phyloP scores from a whole-genome alignment of 2,329 filamentous ascomycete genomes.

The Penicillium sp. region DNA sequence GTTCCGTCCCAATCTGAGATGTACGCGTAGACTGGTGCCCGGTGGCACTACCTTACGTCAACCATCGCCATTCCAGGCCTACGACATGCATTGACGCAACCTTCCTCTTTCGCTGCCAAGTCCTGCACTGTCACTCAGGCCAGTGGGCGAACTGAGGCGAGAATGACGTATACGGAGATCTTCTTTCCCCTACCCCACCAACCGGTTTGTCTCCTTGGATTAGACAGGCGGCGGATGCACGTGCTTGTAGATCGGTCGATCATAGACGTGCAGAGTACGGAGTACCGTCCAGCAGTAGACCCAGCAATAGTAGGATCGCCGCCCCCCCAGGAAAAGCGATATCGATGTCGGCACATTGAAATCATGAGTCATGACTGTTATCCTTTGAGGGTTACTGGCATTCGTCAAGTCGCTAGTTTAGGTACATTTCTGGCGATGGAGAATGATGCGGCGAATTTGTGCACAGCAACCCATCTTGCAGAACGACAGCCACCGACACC shows the following conservation, averaged over 20 bases:
- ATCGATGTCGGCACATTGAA: neutral
- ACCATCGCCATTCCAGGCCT: neutral
- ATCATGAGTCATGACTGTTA: neutral
- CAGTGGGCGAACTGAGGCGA: neutral
- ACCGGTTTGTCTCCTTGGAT: neutral
- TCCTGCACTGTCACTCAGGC: too few species aligned
- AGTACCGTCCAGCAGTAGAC: neutral
- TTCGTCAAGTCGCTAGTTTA: neutral
- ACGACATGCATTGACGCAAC: neutral
- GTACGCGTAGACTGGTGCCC: too few species aligned
- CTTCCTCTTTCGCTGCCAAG: neutral
- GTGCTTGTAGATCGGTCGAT: neutral
- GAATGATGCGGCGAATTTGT: neutral
- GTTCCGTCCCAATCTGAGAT: too few species aligned
- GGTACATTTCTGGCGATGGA: neutral
- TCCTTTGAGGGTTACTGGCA: neutral
- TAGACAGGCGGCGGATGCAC: neutral
- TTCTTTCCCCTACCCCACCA: neutral
- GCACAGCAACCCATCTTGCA: neutral
- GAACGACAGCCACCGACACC: constrained; percentile 1
- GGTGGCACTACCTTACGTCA: neutral
- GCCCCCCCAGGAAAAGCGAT: neutral
- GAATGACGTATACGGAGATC: neutral
- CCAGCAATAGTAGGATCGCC: too few species aligned
- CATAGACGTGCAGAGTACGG: neutral